Evolutionary conservation across 352 stramenopile species (phyloP).

Genomic region (Globisporangium echinulatum): DNA sequence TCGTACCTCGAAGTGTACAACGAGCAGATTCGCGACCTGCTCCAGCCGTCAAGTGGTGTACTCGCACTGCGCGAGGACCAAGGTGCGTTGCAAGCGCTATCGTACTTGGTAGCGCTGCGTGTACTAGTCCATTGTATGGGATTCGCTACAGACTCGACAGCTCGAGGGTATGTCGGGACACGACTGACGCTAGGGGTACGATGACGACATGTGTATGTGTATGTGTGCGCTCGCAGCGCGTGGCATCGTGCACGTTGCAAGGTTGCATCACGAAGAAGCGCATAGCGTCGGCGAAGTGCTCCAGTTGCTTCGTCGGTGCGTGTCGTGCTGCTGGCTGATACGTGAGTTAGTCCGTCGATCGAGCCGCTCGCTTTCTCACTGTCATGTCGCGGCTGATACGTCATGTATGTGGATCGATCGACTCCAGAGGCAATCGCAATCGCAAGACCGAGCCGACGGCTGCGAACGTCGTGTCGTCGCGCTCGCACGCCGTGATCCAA

Average conservation of each 20-base stretch:
- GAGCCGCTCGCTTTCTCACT: background rate
- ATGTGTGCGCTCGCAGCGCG: conserved; percentile 17
- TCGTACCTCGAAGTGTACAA: conserved; percentile 93
- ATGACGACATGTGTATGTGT: background rate
- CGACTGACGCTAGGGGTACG: background rate
- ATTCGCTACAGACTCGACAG: no score
- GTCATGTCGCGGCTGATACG: background rate
- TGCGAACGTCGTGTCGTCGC: conserved; percentile 75
- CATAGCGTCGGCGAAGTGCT: conserved; percentile 39
- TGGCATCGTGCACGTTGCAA: conserved; percentile 47
- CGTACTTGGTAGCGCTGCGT: no score
- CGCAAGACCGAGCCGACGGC: conserved; percentile 64
- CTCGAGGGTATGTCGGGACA: no score
- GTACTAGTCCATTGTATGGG: no score
- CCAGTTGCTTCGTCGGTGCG: conserved; percentile 34
- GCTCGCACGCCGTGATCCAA: conserved; percentile 82
- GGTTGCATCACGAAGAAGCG: conserved; percentile 44
- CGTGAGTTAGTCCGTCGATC: no score
- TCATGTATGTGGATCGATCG: no score
- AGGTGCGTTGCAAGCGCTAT: conserved; percentile 14
- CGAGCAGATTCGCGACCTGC: conserved; percentile 86
- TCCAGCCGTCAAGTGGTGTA: conserved; percentile 38
- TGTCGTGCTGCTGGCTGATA: background rate
- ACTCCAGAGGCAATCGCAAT: conserved; percentile 35
- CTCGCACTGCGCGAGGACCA: conserved; percentile 44